A percentile compares a stretch with the other conserved stretches of the same genome.
These are phyloP conservation scores for Penicillium taxi DNA, from an alignment of 495 filamentous ascomycete species.

Conservation along the genomic window DNA sequence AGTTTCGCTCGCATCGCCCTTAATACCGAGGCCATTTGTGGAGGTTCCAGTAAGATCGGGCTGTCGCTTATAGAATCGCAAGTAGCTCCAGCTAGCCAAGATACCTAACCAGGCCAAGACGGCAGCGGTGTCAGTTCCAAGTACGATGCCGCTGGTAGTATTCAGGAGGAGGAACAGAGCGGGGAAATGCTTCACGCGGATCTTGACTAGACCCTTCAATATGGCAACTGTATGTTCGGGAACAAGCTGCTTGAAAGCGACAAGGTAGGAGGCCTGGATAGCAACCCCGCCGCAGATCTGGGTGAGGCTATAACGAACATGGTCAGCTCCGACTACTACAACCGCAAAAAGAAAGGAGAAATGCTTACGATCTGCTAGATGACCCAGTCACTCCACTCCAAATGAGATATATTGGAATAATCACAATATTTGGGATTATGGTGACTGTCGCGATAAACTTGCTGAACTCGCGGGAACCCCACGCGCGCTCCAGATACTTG, in stretches of 20 bases:
- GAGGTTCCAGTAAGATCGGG: slow-evolving; percentile 48
- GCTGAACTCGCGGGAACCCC: slow-evolving; percentile 85
- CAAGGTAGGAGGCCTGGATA: slow-evolving; percentile 87
- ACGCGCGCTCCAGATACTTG: slow-evolving; percentile 90
- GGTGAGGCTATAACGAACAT: slow-evolving; percentile 47
- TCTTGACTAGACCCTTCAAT: slow-evolving; percentile 75
- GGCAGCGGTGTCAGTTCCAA: slow-evolving; percentile 79
- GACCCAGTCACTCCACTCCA: slow-evolving; percentile 64
- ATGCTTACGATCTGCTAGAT: slow-evolving; percentile 59
- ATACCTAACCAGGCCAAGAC: slow-evolving; percentile 76
- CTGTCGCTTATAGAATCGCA: slow-evolving; percentile 90
- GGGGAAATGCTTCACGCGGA: slow-evolving; percentile 91
- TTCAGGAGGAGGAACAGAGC: slow-evolving; percentile 79
- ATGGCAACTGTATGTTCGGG: slow-evolving; percentile 96
- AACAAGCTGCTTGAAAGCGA: slow-evolving; percentile 96
- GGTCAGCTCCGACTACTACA: slow-evolving; percentile 19
- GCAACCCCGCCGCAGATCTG: slow-evolving; percentile 83
- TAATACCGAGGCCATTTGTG: slow-evolving; percentile 43
- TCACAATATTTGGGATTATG: slow-evolving; percentile 70
- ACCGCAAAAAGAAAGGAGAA: background rate
- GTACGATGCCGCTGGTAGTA: slow-evolving; percentile 64
- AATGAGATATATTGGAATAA: slow-evolving; percentile 63
- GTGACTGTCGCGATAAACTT: slow-evolving; percentile 78
- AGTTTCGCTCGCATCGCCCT: slow-evolving; percentile 89
- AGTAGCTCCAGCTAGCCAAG: slow-evolving; percentile 86